Percentiles rank a stretch among this genome's conserved stretches.
phyloP scores from a whole-genome alignment of 345 rosid genomes.

The Brassica nigra region DNA sequence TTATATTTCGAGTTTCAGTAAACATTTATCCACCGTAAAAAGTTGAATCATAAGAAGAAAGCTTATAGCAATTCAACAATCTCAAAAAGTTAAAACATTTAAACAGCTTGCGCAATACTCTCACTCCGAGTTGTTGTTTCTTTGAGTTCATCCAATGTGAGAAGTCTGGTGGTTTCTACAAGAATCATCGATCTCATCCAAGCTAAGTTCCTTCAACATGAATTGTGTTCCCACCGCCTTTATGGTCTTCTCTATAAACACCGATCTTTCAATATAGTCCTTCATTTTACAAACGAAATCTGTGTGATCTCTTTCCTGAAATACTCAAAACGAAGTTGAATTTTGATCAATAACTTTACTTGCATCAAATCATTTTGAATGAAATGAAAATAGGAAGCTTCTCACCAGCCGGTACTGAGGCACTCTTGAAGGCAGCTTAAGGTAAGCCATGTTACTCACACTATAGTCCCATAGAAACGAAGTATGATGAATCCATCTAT shows the following conservation, averaged over 20 bases:
- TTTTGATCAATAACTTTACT: neutral
- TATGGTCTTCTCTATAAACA: constrained; percentile 58
- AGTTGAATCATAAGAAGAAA: neutral
- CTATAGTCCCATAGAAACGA: constrained; percentile 79
- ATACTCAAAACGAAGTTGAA: neutral
- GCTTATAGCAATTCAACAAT: neutral
- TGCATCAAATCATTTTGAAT: neutral
- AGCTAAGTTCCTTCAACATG: constrained; percentile 13
- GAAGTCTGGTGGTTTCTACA: constrained; percentile 23
- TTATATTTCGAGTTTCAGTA: neutral
- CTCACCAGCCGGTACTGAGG: constrained; percentile 63
- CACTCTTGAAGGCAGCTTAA: constrained; percentile 63
- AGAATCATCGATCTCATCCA: constrained; percentile 15
- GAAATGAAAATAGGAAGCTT: neutral
- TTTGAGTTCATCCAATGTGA: constrained; percentile 24
- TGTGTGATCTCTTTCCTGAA: constrained; percentile 66
- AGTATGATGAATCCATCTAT: constrained; percentile 81
- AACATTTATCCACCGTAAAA: neutral
- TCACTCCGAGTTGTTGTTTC: constrained; percentile 8
- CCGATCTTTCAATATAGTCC: constrained; percentile 61
- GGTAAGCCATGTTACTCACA: constrained; percentile 65
- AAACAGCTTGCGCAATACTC: constrained; percentile 22
- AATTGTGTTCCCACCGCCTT: constrained; percentile 47
- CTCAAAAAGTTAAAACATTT: neutral
- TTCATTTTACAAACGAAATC: constrained; percentile 70